Evolutionary conservation across 805 yeast genomes (phyloP).

Genomic region (Metschnikowia picachoensis): DNA sequence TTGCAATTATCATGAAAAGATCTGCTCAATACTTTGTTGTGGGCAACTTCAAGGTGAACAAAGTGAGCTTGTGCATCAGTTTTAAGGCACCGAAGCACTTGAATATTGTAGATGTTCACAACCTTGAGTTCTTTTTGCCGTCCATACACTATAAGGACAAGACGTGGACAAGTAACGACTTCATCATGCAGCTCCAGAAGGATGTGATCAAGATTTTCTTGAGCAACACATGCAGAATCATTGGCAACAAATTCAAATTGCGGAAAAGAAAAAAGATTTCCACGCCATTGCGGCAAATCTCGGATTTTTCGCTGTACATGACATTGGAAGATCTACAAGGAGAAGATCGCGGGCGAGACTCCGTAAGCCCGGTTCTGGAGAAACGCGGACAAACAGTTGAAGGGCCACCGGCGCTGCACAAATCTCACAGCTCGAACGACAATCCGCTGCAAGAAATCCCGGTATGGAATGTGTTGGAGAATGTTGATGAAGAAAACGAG

Average conservation of each 20-base stretch:
- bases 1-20: constrained; percentile 39
- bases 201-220: constrained; percentile 56
- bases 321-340: constrained; percentile 38
- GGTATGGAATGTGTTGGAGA: too few species aligned
- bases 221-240: constrained; percentile 68
- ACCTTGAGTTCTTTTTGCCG: constrained; percentile 67
- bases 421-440: too few species aligned
- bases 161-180: constrained; percentile 71
- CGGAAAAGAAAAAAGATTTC: constrained; percentile 27
- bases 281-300: constrained; percentile 39
- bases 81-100: constrained; percentile 71
- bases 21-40: constrained; percentile 41
- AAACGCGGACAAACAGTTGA: not conserved
- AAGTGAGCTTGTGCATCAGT: constrained; percentile 53
- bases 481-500: too few species aligned
- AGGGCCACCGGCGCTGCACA: too few species aligned
- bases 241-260: constrained; percentile 65
- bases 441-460: too few species aligned
- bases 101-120: constrained; percentile 72
- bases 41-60: constrained; percentile 32
- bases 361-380: not conserved
- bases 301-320: constrained; percentile 35
- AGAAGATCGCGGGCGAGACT: constrained; percentile 19
- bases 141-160: constrained; percentile 44
- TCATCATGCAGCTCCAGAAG: constrained; percentile 58